Conservation (phyloP, 371 early-diverging fungal species). For the Mortierella sp. region DNA sequence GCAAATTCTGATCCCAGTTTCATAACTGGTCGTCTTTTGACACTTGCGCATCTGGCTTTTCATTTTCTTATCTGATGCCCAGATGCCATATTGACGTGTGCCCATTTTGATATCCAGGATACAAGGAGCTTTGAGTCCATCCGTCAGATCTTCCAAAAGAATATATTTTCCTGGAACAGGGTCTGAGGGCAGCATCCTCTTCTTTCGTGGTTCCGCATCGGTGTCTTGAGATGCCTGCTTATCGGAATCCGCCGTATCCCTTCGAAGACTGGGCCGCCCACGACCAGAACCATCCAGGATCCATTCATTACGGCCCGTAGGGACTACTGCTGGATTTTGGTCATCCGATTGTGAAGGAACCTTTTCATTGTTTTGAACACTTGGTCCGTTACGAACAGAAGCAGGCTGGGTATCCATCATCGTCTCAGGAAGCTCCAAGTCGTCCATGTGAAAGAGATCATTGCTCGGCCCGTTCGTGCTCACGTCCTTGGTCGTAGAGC, state of each 20-base stretch:
- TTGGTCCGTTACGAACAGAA: conserved; percentile 7
- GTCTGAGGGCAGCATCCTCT: conserved; percentile 53
- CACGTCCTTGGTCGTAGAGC: conserved; percentile 4
- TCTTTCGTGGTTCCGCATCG: conserved; percentile 6
- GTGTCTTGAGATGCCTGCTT: conserved; percentile 6
- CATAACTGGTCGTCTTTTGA: conserved; percentile 87
- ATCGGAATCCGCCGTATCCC: conserved; percentile 31
- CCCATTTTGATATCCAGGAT: conserved; percentile 98
- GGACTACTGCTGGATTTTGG: neutral
- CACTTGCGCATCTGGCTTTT: conserved; percentile 90
- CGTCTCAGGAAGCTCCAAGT: conserved; percentile 39
- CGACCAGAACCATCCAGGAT: conserved; percentile 40
- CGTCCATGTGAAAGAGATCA: conserved; percentile 57
- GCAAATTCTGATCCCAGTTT: conserved; percentile 93
- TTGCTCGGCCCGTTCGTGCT: conserved; percentile 19
- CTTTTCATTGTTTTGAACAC: conserved; percentile 18
- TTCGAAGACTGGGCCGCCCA: conserved; percentile 13
- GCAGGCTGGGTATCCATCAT: conserved; percentile 12
- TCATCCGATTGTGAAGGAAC: conserved; percentile 7
- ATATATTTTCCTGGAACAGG: conserved; percentile 76
- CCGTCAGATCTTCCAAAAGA: conserved; percentile 92
- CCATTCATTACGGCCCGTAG: conserved; percentile 46
- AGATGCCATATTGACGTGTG: conserved; percentile 94
- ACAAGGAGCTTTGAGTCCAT: conserved; percentile 87
- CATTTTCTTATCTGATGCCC: conserved; percentile 84